These are phyloP conservation scores for Brassica napus DNA, from an alignment of 345 rosid genomes.

Conservation along the genomic window DNA sequence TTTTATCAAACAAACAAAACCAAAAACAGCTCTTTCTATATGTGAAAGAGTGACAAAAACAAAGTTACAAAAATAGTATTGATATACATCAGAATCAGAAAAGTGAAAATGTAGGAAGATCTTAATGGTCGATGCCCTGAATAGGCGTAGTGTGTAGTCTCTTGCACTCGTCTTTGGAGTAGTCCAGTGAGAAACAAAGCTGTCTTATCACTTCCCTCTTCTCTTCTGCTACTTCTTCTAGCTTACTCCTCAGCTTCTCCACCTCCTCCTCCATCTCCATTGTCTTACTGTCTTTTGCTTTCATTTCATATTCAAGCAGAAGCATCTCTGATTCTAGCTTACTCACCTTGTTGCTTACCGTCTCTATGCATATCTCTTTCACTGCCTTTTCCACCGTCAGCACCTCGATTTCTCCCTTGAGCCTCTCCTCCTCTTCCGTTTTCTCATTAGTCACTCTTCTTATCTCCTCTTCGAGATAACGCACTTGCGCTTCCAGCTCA, in stretches of 20 bases:
- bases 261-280: conserved; percentile 56
- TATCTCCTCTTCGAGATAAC: conserved; percentile 64
- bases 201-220: conserved; percentile 79
- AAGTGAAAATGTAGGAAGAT: conserved; percentile 26
- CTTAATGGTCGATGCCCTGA: conserved; percentile 32
- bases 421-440: conserved; percentile 46
- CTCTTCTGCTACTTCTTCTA: conserved; percentile 64
- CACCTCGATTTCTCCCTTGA: conserved; percentile 43
- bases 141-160: conserved; percentile 47
- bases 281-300: conserved; percentile 28
- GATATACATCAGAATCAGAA: conserved; percentile 29
- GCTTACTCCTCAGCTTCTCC: conserved; percentile 48
- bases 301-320: conserved; percentile 29
- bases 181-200: conserved; percentile 70
- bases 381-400: conserved; percentile 46
- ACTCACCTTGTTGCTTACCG: conserved; percentile 38
- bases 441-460: conserved; percentile 52
- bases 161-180: conserved; percentile 53
- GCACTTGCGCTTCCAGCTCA: conserved; percentile 62
- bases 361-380: conserved; percentile 42
- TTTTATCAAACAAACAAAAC: not conserved
- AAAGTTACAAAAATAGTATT: conserved; percentile 17
- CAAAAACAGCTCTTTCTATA: conserved; percentile 32
- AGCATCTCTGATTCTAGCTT: conserved; percentile 29
- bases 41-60: conserved; percentile 26